phyloP scores from a whole-genome alignment of 2,329 filamentous ascomycete species.

The Sordariomycetes sp. region DNA sequence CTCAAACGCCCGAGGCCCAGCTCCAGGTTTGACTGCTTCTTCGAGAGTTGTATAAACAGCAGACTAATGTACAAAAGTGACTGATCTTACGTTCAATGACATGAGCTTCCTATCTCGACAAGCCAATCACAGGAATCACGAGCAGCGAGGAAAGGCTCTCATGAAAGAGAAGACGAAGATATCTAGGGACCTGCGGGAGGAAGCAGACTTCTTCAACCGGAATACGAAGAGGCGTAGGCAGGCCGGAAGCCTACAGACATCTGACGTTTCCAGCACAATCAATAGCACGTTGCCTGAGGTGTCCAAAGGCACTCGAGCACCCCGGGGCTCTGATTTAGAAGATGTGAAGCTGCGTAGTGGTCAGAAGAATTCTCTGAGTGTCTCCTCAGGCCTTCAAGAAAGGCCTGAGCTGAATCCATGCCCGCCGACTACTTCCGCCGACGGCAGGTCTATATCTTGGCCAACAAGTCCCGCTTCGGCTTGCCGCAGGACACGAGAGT shows the following conservation, averaged over 20 bases:
- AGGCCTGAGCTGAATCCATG: too few species aligned
- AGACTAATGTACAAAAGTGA: slow-evolving; percentile 25
- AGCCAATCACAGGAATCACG: too few species aligned
- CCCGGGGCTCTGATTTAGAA: too few species aligned
- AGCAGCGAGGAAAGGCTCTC: slow-evolving; percentile 5
- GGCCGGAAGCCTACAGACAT: too few species aligned
- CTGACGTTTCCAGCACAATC: too few species aligned
- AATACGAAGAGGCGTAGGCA: background rate
- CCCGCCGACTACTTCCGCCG: too few species aligned
- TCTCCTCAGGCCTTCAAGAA: too few species aligned
- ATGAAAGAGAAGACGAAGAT: slow-evolving; percentile 15
- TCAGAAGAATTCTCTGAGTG: too few species aligned
- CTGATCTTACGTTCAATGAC: slow-evolving; percentile 43
- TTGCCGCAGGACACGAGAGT: too few species aligned
- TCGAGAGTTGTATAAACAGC: background rate
- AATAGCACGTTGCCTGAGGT: background rate
- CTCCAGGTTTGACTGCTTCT: slow-evolving; percentile 3
- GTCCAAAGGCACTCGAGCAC: background rate
- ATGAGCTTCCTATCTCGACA: slow-evolving; percentile 30
- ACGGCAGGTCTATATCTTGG: too few species aligned
- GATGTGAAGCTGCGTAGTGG: too few species aligned
- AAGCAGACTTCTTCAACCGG: slow-evolving; percentile 23
- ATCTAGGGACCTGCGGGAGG: slow-evolving; percentile 22
- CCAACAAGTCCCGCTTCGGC: too few species aligned
- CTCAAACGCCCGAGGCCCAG: slow-evolving; percentile 15